Percentiles rank a stretch among this genome's conserved stretches.
These are phyloP conservation scores for Hypsizygus marmoreus DNA, from an alignment of 768 basidiomycete species.

Conservation along the genomic window DNA sequence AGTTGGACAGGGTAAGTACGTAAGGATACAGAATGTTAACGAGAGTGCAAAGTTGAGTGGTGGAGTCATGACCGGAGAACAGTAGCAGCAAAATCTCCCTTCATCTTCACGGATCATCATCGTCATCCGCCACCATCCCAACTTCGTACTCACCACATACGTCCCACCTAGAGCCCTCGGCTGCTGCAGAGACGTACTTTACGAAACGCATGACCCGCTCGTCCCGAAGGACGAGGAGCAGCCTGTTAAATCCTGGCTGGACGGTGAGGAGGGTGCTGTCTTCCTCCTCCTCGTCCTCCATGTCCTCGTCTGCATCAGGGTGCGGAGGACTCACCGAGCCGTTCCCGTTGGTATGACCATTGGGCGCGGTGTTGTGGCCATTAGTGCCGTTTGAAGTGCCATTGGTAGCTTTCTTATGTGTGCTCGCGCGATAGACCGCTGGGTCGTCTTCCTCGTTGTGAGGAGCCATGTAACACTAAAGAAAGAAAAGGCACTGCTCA, in stretches of 20 bases:
- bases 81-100: not conserved
- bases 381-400: constrained; percentile 13
- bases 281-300: constrained; percentile 64
- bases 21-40: too few relatives aligned
- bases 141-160: constrained; percentile 91
- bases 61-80: not conserved
- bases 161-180: constrained; percentile 92
- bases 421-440: constrained; percentile 82
- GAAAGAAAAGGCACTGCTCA: constrained; percentile 4
- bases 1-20: too few relatives aligned
- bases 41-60: too few relatives aligned
- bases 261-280: constrained; percentile 82
- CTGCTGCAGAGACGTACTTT: constrained; percentile 90
- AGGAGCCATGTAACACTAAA: constrained; percentile 90
- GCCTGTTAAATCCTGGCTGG: constrained; percentile 86
- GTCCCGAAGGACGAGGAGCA: constrained; percentile 88
- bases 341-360: constrained; percentile 10
- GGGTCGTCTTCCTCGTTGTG: constrained; percentile 96
- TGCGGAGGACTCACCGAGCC: constrained; percentile 17
- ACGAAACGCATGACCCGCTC: constrained; percentile 93
- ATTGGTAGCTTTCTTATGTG: constrained; percentile 40
- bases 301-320: constrained; percentile 44
- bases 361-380: not conserved
- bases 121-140: constrained; percentile 69
- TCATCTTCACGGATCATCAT: constrained; percentile 25